A percentile compares a stretch with the other conserved stretches of the same genome.
These are phyloP conservation scores for Golubevia pallescens DNA, from an alignment of 1,284 basidiomycete species.

Conservation along the genomic window DNA sequence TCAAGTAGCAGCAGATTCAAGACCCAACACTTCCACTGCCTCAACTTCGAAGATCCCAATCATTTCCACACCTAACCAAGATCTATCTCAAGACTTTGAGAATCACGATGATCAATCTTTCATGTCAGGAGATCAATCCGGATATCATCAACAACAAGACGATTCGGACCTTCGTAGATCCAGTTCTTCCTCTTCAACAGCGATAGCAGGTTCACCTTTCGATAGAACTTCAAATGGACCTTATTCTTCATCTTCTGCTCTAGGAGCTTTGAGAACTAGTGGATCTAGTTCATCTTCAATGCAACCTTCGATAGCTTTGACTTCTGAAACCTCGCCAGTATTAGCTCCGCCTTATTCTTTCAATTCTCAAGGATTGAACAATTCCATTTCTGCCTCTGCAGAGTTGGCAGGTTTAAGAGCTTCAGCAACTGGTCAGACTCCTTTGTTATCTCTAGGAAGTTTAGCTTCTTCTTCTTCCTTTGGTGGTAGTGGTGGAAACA, in stretches of 20 bases:
- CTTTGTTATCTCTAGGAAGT: not conserved
- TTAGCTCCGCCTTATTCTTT: not conserved
- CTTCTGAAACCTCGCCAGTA: not conserved
- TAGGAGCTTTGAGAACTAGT: no score
- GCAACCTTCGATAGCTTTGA: not conserved
- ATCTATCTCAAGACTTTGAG: slow-evolving; percentile 6
- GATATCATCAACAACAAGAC: no score
- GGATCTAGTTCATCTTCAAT: no score
- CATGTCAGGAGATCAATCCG: no score
- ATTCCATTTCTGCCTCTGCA: not conserved
- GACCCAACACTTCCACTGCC: not conserved
- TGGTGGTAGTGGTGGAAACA: no score
- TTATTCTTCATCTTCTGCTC: no score
- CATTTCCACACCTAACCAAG: not conserved
- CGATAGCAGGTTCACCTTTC: not conserved
- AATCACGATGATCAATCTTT: not conserved
- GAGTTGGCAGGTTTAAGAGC: not conserved
- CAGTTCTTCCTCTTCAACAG: not conserved
- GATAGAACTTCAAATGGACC: not conserved
- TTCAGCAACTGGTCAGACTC: not conserved
- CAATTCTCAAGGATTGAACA: not conserved
- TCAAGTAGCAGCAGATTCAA: not conserved
- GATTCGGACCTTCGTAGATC: not conserved
- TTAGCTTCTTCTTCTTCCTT: not conserved
- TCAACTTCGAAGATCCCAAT: not conserved